Evolutionary conservation across 306 rosid species (phyloP).

Genomic region (Senna tora): DNA sequence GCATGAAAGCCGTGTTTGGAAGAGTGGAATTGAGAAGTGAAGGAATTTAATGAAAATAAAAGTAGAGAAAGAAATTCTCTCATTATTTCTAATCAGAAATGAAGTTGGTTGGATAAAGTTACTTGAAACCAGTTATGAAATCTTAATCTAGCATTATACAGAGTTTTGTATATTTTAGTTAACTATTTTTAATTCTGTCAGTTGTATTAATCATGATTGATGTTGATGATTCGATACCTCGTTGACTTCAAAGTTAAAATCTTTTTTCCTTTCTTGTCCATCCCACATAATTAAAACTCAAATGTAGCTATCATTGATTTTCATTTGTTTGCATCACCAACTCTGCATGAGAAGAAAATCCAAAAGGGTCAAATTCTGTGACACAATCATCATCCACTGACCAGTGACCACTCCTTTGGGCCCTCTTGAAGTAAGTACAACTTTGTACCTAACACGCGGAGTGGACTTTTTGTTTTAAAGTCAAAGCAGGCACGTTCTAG

Average conservation of each 20-base stretch:
- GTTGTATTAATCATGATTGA: background rate
- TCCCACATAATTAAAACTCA: background rate
- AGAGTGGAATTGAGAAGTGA: no score
- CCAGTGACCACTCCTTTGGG: conserved; percentile 38
- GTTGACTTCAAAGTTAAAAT: conserved; percentile 36
- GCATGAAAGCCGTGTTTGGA: no score
- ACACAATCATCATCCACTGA: conserved; percentile 63
- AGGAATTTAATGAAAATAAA: no score
- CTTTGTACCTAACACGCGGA: conserved; percentile 62
- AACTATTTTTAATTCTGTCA: background rate
- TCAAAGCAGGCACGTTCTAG: conserved; percentile 39
- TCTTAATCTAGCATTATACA: no score
- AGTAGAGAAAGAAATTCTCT: no score
- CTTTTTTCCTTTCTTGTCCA: background rate
- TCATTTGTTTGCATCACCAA: conserved; percentile 41
- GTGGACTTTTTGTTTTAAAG: conserved; percentile 46
- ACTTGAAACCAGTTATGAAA: no score
- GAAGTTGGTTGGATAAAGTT: no score
- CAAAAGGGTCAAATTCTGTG: conserved; percentile 72
- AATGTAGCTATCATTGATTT: background rate
- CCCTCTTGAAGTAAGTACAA: conserved; percentile 2
- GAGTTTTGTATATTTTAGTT: no score
- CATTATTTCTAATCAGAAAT: no score
- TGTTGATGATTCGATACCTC: background rate
- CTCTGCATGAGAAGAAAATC: conserved; percentile 59